These are phyloP conservation scores for Tubosaeta sp. DNA, from an alignment of 768 basidiomycete species.

Conservation along the genomic window DNA sequence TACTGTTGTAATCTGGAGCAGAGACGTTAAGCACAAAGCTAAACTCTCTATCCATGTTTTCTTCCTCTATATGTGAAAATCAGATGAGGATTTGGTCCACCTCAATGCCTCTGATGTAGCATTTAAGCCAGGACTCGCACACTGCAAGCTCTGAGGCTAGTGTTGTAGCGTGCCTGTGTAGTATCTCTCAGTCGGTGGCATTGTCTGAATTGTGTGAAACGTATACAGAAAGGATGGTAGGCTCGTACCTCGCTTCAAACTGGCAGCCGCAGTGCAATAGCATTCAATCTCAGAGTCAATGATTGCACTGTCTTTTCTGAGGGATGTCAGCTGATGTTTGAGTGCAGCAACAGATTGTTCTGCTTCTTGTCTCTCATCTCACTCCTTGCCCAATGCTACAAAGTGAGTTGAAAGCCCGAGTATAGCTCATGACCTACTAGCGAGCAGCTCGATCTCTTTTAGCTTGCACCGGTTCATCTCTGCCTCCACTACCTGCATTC, in stretches of 20 bases:
- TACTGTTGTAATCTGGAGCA: constrained; percentile 60
- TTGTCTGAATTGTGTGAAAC: constrained; percentile 48
- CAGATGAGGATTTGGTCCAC: constrained; percentile 68
- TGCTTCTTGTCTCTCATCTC: constrained; percentile 67
- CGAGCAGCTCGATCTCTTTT: constrained; percentile 73
- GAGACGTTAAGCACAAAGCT: constrained; percentile 76
- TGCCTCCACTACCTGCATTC: constrained; percentile 54
- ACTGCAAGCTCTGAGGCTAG: constrained; percentile 51
- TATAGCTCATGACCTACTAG: constrained; percentile 46
- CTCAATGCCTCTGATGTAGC: constrained; percentile 74
- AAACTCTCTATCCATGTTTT: constrained; percentile 58
- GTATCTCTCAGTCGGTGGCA: constrained; percentile 54
- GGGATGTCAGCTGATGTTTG: constrained; percentile 60
- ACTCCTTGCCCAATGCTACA: constrained; percentile 62
- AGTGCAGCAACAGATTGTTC: constrained; percentile 57
- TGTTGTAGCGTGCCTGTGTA: constrained; percentile 49
- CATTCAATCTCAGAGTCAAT: constrained; percentile 73
- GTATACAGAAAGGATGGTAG: background rate
- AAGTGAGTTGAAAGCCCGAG: background rate
- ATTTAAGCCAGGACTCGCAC: constrained; percentile 55
- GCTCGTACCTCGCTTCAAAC: constrained; percentile 58
- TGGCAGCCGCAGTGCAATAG: constrained; percentile 57
- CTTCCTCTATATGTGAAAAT: constrained; percentile 61
- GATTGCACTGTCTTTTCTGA: constrained; percentile 53
- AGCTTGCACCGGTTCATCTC: constrained; percentile 76